phyloP scores from a whole-genome alignment of 2,329 filamentous ascomycete species.

The Ophiostoma sp. region DNA sequence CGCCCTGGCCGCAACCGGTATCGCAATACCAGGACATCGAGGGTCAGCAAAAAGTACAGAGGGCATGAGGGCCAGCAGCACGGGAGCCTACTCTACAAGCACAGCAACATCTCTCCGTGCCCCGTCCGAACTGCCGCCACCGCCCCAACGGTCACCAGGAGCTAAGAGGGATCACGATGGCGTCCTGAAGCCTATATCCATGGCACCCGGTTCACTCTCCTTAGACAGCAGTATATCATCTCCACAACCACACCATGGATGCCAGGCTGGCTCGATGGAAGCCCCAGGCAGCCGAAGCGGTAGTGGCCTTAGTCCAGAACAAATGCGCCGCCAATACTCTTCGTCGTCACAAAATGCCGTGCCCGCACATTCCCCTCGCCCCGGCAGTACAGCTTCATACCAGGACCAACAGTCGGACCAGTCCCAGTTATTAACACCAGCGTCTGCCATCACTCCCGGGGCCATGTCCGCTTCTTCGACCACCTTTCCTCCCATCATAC shows the following conservation, averaged over 20 bases:
- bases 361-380: neutral
- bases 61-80: neutral
- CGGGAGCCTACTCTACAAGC: neutral
- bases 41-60: neutral
- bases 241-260: neutral
- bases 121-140: neutral
- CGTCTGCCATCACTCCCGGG: slow-evolving; percentile 12
- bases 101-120: neutral
- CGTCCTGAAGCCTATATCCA: slow-evolving; percentile 35
- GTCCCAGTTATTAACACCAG: slow-evolving; percentile 22
- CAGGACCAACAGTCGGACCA: neutral
- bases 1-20: neutral
- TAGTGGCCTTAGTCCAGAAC: neutral
- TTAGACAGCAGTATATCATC: neutral
- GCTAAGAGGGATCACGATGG: slow-evolving; percentile 18
- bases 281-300: slow-evolving; percentile 7
- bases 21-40: neutral
- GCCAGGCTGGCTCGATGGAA: neutral
- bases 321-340: slow-evolving; percentile 8
- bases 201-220: slow-evolving; percentile 36
- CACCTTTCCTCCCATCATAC: neutral
- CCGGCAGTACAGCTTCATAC: neutral
- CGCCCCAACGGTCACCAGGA: slow-evolving; percentile 3
- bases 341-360: neutral
- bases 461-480: neutral